Evolutionary conservation across 2,329 filamentous ascomycete species (phyloP).

Genomic region (Fusarium odoratissimum): DNA sequence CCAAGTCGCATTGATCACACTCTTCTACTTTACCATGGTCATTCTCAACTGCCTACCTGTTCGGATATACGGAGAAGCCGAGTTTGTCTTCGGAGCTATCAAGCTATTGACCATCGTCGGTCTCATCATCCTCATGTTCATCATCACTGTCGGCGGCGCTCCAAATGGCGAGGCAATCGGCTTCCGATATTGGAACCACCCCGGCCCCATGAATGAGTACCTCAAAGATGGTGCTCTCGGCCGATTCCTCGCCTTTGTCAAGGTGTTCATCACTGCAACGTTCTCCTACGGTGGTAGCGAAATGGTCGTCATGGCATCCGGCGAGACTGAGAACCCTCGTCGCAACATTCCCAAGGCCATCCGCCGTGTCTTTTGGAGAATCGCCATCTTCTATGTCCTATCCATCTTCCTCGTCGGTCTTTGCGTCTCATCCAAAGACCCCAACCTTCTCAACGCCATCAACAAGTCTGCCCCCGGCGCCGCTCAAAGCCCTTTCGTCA

Average conservation of each 20-base stretch:
- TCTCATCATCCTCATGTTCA: slow-evolving; percentile 60
- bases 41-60: slow-evolving; percentile 25
- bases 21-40: slow-evolving; percentile 25
- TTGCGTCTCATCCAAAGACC: slow-evolving; percentile 73
- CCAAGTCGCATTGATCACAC: slow-evolving; percentile 15
- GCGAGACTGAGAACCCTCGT: slow-evolving; percentile 7
- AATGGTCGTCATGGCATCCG: slow-evolving; percentile 69
- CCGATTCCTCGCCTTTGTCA: slow-evolving; percentile 69
- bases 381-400: slow-evolving; percentile 73
- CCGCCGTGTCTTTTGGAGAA: slow-evolving; percentile 69
- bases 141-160: slow-evolving; percentile 65
- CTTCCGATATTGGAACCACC: slow-evolving; percentile 54
- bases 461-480: slow-evolving; percentile 58
- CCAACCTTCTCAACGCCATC: slow-evolving; percentile 67
- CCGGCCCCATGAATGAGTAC: slow-evolving; percentile 61
- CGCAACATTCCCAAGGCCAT: slow-evolving; percentile 61
- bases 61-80: slow-evolving; percentile 61
- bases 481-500: slow-evolving; percentile 67
- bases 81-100: slow-evolving; percentile 71
- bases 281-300: slow-evolving; percentile 74
- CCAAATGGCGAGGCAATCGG: slow-evolving; percentile 60
- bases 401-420: slow-evolving; percentile 70
- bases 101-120: slow-evolving; percentile 69
- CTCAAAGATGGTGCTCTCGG: slow-evolving; percentile 60
- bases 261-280: slow-evolving; percentile 66